Evolutionary conservation across 2,329 filamentous ascomycete species (phyloP).

Genomic region (Berkeleyomyces basicola): DNA sequence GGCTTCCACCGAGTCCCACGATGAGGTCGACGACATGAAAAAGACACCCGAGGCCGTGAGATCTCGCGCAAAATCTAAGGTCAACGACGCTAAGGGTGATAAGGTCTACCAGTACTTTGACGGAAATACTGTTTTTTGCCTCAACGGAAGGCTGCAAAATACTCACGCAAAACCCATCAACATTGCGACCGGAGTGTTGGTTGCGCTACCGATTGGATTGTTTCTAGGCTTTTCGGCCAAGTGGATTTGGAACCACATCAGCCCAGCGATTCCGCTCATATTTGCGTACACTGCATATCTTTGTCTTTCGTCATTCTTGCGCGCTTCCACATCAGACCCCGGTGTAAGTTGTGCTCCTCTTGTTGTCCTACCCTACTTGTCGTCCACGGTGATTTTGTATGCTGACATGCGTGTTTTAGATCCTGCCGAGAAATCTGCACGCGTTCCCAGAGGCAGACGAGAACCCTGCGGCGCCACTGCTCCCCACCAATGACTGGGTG

Average conservation of each 20-base stretch:
- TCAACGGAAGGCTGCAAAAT: conserved; percentile 76
- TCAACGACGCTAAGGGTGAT: conserved; percentile 28
- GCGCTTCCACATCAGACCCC: conserved; percentile 82
- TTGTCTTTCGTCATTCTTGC: conserved; percentile 82
- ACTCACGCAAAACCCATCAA: conserved; percentile 78
- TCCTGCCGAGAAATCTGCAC: conserved; percentile 82
- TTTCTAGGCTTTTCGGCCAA: conserved; percentile 78
- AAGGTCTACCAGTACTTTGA: conserved; percentile 85
- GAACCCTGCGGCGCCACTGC: conserved; percentile 66
- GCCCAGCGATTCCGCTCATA: conserved; percentile 71
- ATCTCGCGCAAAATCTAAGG: conserved; percentile 19
- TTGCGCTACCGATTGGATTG: conserved; percentile 61
- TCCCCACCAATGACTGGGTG: conserved; percentile 84
- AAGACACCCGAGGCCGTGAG: conserved; percentile 22
- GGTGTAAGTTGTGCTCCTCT: conserved; percentile 47
- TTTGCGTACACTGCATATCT: conserved; percentile 88
- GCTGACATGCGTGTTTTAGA: conserved; percentile 32
- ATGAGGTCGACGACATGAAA: conserved; percentile 17
- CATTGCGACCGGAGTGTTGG: conserved; percentile 62
- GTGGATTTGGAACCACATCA: conserved; percentile 74
- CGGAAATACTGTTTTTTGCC: conserved; percentile 82
- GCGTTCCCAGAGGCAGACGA: conserved; percentile 66
- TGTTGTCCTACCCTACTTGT: conserved; percentile 1
- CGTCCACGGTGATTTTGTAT: not conserved
- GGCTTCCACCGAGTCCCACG: conserved; percentile 42